Base-by-base conservation (phyloP, 352 stramenopile species). In the Thraustochytrium sp. region DNA sequence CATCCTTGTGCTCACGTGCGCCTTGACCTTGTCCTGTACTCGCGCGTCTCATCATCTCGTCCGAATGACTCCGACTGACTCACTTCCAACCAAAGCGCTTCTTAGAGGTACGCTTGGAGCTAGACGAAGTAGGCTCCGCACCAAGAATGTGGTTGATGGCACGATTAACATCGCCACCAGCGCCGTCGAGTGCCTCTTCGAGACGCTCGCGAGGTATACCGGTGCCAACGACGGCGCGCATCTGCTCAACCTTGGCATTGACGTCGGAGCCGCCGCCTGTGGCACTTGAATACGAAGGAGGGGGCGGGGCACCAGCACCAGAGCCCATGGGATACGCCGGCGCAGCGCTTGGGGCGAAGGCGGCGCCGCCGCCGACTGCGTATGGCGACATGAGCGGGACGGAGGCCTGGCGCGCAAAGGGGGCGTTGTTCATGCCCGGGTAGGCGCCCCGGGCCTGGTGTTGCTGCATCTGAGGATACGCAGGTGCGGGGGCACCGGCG, bases 81-180 rank as follows among this genome's bases (percentile, higher is more conserved):
- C 26, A 72, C 40, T 31, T 72, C 59, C 59, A 49, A 1, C 68
- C 68, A 51, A 80, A 80, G 37, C 46, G 51, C 42, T 64, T 64
- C 46, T 64, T 61, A 18, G 44, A 63, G 36, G 42, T 44, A 16
- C 51, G 46, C 68, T 64, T 80, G 48, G 5, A 5, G 54, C 44
- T 74, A 13, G 31, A n/a, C 11, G 36, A 16, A 5, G 62, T 18
- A 53, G 62, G 44, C 5, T 40, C 34, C 16, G 34, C 23, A 18
- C 37, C 53, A 23, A 80, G 53, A 51, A 80, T 29, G 68, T 80
- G 68, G 26, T 80, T 80, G 68, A 80, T 80, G 13, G 68, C 68
- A 44, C 31, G 31, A 34, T 80, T 80, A 23, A 64, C 34, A 51
- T 80, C 68, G 9, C 68, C 68, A n/a, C 51, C 68, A 23, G 68